Evolutionary conservation across 257 asterid genomes (phyloP), one percentile per base, ranked within the genome.

Genomic region (Asclepias syriaca): DNA sequence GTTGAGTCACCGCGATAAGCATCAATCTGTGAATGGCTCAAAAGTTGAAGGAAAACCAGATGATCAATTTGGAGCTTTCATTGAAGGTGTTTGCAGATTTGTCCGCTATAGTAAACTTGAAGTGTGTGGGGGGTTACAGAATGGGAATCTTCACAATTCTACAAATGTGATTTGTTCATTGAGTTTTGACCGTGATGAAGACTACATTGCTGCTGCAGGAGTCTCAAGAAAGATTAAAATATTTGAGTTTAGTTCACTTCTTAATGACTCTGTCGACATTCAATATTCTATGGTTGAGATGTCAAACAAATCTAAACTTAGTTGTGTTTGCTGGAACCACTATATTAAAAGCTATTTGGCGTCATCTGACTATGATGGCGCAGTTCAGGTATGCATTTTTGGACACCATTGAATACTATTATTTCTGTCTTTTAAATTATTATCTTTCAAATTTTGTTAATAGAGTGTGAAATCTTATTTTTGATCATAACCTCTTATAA

Each of bases 131-230:
- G 71, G 85, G 32, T 49, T 82, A 79, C 82, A 93, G 75, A 94
- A 86, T 84, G 88, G 89, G 65, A 93, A 88, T 72, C 81, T 89
- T 75, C 83, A 79, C 61, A 89, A 75, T 68, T 71, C 86, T 56
- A 85, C 89, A 60, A 91, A 91, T 75, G 96, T 87, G 72, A 85
- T 94, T 63, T 85, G 93, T 78, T 87, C 97, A 60, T 79, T 94
- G 84, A 89, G 97, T 84, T 89, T 94, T 78, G 97, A 94, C 78
- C 89, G 95, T 56, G 98, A 90, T 71, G 98, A 88, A 83, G 91
- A 88, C 74, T 89, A 83, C 72, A 82, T 94, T 72, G 99, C 99
- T 78, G 74, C 97, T 45, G 98, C 92, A 72, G 93, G 93, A 78
- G 90, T 88, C 74, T 88, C 97, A 1, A 94, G 82, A 84, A 91